Percentiles rank a stretch among this genome's conserved stretches.
These are phyloP conservation scores for Sorghum bicolor DNA, from an alignment of 176 grass and related monocot species.

Conservation along the genomic window Sorghum_bicolor_NCBIv3 NC_012873.2:57761501-57762000, in stretches of 20 bases:
- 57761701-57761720: neutral
- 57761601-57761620: neutral
- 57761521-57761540: neutral
- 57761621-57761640: neutral
- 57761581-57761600: neutral
- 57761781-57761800: neutral
- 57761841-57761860: neutral
- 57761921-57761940: constrained; percentile 68
- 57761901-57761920: constrained; percentile 76
- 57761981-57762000: constrained; percentile 59
- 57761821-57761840: neutral
- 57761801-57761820: neutral
- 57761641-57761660: neutral
- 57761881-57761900: constrained; percentile 8
- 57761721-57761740: neutral
- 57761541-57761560: neutral
- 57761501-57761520: neutral
- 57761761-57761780: neutral
- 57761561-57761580: constrained; percentile 1
- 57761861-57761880: constrained; percentile 7
- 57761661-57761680: neutral
- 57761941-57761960: constrained; percentile 49
- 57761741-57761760: neutral
- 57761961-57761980: constrained; percentile 45
- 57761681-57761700: neutral